Conservation (phyloP, 352 stramenopile species). For the Phytophthora cryptogea region DNA sequence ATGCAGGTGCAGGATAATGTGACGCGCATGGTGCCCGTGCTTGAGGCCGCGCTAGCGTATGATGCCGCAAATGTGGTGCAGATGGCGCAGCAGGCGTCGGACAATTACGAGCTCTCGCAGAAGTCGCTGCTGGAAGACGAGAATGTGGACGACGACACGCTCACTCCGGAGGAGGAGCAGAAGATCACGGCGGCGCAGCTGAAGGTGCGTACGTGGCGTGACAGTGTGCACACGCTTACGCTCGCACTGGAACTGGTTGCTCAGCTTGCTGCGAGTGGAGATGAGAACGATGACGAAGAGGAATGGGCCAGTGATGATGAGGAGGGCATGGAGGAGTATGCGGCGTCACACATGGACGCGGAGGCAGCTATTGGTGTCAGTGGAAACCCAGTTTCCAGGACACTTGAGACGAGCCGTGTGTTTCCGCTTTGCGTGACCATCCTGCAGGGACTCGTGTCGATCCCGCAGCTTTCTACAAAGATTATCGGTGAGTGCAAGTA, state of each 20-base stretch:
- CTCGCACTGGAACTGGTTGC: constrained; percentile 79
- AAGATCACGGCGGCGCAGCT: constrained; percentile 66
- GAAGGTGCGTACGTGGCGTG: constrained; percentile 76
- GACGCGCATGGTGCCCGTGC: constrained; percentile 61
- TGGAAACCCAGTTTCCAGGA: constrained; percentile 38
- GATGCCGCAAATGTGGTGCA: constrained; percentile 78
- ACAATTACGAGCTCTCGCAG: constrained; percentile 64
- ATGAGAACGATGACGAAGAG: constrained; percentile 77
- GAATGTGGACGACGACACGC: constrained; percentile 61
- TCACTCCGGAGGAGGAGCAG: constrained; percentile 65
- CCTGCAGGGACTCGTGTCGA: constrained; percentile 75
- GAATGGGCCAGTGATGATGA: constrained; percentile 90
- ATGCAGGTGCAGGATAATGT: constrained; percentile 79
- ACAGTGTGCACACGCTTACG: constrained; percentile 79
- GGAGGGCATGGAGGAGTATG: constrained; percentile 86
- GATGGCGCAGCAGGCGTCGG: constrained; percentile 67
- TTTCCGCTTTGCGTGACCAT: constrained; percentile 68
- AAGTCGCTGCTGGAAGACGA: constrained; percentile 69
- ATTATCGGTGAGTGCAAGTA: constrained; percentile 45
- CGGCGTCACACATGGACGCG: constrained; percentile 68
- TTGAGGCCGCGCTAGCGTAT: constrained; percentile 79
- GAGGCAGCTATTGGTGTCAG: constrained; percentile 7
- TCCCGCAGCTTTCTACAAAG: constrained; percentile 56
- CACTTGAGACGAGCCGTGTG: constrained; percentile 48
- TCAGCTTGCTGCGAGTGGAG: constrained; percentile 56